Percentiles rank a stretch among this genome's conserved stretches.
phyloP scores from a whole-genome alignment of 2,329 filamentous ascomycete species.

The Pestalotiopsis sp. region DNA sequence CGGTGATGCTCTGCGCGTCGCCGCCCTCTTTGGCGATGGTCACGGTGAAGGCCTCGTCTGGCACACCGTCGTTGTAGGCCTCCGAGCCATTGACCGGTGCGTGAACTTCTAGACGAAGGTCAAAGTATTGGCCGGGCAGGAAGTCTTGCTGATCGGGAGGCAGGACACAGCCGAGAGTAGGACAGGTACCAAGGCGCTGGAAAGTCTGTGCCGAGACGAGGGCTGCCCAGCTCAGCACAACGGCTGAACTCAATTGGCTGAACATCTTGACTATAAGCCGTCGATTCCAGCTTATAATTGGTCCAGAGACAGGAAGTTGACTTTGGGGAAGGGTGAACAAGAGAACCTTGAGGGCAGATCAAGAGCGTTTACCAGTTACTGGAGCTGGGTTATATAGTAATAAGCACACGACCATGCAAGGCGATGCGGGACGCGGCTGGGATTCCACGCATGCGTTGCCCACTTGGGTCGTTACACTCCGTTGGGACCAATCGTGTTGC shows the following conservation, averaged over 20 bases:
- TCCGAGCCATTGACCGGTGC: conserved; percentile 82
- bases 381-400: conserved; percentile 5
- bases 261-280: conserved; percentile 29
- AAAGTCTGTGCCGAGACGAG: conserved; percentile 58
- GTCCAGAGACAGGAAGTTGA: neutral
- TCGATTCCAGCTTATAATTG: conserved; percentile 5
- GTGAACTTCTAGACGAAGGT: conserved; percentile 81
- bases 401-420: neutral
- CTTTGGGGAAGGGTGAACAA: neutral
- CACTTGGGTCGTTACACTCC: neutral
- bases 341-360: conserved; percentile 8
- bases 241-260: conserved; percentile 37
- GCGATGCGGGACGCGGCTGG: neutral
- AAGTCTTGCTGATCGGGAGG: conserved; percentile 75
- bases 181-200: conserved; percentile 62
- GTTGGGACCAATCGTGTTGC: conserved; percentile 5
- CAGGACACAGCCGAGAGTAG: conserved; percentile 60
- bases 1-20: conserved; percentile 54
- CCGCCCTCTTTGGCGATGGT: conserved; percentile 69
- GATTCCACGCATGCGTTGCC: neutral
- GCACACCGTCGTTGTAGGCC: conserved; percentile 67
- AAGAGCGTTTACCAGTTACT: neutral
- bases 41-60: conserved; percentile 76
- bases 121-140: conserved; percentile 81
- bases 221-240: conserved; percentile 36